Evolutionary conservation across 345 rosid genomes (phyloP), one percentile per base, ranked within the genome.

Genomic region (Eucalyptus sp.): DNA sequence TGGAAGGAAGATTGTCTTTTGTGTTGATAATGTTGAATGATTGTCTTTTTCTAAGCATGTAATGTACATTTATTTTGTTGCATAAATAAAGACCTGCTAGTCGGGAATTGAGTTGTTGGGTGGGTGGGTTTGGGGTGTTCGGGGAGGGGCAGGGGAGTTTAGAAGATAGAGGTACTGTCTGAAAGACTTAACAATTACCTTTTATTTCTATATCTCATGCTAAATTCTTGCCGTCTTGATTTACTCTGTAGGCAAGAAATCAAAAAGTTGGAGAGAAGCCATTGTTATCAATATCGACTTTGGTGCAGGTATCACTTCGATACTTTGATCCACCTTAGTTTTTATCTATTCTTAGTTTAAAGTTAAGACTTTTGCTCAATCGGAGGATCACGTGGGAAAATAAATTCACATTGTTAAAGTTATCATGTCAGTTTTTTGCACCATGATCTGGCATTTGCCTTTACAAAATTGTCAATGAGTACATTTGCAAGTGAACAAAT

Each of bases 221-320:
- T 64, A 86, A 52, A n/a, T n/a, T 86, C 87, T 86, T 86, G 43
- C 56, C 6, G 6, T 80, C 54, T 89, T 20, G 48, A 76, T 76
- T 85, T 88, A 25, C 48, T 0, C 31, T 54, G 44, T 92, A 94
- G 97, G 92, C 92, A 86, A 89, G 92, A 48, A 91, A 50, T 80
- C 92, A 93, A 89, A 95, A 93, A 91, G 92, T 93, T 50, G 97
- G 97, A 71, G 96, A 94, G 91, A 95, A 94, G 90, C 92, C 95
- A 37, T 93, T 93, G 88, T 93, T 95, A 58, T 93, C 97, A 37
- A 10, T 93, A 88, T 94, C 95, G 50, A 91, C 93, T 56, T 91
- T 95, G 87, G 90, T 91, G 83, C 96, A 94, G 95, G 97, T 94
- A 92, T 86, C 76, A 66, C 49, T 81, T 89, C 10, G 64, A 50